Evolutionary conservation across 2,329 filamentous ascomycete species (phyloP).

Genomic region (Cladophialophora exuberans): DNA sequence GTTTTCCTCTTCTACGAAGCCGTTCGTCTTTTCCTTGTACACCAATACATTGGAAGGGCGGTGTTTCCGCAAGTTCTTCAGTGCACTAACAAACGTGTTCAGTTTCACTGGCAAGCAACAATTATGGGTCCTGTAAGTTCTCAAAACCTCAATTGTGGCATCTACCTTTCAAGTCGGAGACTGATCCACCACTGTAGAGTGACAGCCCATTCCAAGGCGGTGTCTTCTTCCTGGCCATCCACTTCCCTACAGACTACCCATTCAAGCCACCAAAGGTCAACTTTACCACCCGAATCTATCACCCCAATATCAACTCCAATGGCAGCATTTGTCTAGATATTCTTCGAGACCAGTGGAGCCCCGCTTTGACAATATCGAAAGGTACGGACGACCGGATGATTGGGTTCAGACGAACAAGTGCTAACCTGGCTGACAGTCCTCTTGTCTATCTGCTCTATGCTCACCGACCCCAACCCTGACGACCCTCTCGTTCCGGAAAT

Average conservation of each 20-base stretch:
- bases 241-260: constrained; percentile 99
- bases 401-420: neutral
- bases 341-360: constrained; percentile 98
- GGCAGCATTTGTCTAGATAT: constrained; percentile 99
- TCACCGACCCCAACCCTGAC: constrained; percentile 98
- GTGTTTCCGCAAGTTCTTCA: neutral
- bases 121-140: constrained; percentile 97
- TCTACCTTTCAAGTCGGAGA: neutral
- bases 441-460: constrained; percentile 98
- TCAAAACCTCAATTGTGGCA: neutral
- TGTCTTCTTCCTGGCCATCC: constrained; percentile 98
- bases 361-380: constrained; percentile 97
- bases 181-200: constrained; percentile 58
- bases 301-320: constrained; percentile 99
- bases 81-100: constrained; percentile 40
- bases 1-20: constrained; percentile 41
- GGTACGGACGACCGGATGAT: constrained; percentile 58
- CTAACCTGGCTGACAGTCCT: constrained; percentile 64
- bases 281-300: constrained; percentile 99
- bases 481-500: constrained; percentile 99
- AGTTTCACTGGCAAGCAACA: constrained; percentile 99
- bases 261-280: constrained; percentile 99
- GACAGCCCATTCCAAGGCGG: constrained; percentile 98
- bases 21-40: constrained; percentile 8
- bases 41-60: neutral